Evolutionary conservation across 768 basidiomycete genomes (phyloP), one percentile per base, ranked within the genome.

Genomic region (Collybiopsis luxurians): DNA sequence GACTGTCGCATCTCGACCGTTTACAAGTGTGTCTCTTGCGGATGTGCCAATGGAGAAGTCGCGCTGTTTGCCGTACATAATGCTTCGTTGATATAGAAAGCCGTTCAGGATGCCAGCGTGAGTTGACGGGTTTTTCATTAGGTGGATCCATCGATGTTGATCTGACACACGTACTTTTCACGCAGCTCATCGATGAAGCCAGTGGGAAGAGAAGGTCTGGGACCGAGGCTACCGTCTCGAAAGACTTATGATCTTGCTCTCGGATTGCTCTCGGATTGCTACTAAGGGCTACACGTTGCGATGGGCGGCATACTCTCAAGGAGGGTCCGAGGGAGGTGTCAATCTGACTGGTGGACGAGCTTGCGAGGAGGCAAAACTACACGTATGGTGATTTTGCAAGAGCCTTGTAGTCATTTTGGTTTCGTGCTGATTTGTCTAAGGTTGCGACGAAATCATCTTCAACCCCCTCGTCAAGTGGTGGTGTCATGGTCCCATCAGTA

Each of bases 241-340:
- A 93, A 64, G 90, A 90, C 68, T 92, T 91, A n/a, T 64, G 86
- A 90, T 69, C 79, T 91, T 70, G 87, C 89, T 1, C 71, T 89
- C 15, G 75, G 88, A 57, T 91, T 70, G 87, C 89, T 1, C 71
- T 89, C 15, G 75, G 88, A 57, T 69, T 90, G 30, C 75, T 92
- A 64, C 74, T 88, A 77, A 82, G 53, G 87, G 85, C 2, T 91
- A 90, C 65, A 85, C 82, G 55, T 78, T 91, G 59, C 79, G 88
- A 12, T 87, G 89, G 92, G 89, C 92, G 31, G 90, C 90, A 1
- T 95, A 95, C 69, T 86, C 84, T 1, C 78, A 89, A 31, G 86
- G 91, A 34, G 89, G 84, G 6, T 95, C 95, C 72, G 89, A 95
- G 73, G 93, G 95, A 65, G 93, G 93, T 55, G 93, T 95, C 21